Base-by-base conservation (phyloP, 2,329 filamentous ascomycete species). In the Rhinocladiella mackenziei region DNA sequence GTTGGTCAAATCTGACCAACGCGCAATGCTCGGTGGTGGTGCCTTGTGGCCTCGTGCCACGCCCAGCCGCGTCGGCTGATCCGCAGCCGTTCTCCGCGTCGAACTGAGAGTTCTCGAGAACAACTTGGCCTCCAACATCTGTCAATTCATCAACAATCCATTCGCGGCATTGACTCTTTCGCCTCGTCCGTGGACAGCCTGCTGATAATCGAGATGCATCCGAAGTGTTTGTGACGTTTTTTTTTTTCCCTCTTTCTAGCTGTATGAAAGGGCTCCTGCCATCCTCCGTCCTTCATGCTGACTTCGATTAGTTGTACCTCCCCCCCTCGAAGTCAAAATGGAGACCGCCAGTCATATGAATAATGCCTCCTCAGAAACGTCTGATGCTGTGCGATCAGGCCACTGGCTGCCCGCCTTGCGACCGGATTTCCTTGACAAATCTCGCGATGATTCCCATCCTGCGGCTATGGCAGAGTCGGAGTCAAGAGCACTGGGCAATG, bases 321-420 rank as follows among this genome's bases (percentile, higher is more conserved):
- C 26, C 23, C 25, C 29, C 22, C 20, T 6, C 22, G 29, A 15
- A 29, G 31, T 31, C 43, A 31, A 19, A 32, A 50, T 50, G 45
- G 45, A 39, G 22, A 23, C 37, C 28, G 23, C 39, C 13, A 28
- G 20, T 19, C 26, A 38, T 33, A n/a, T 14, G 14, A 25, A 45
- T 29, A 10, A 38, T 26, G 33, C 8, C 46, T 43, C 23, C 42
- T 31, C 33, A 29, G 40, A 17, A 7, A n/a, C 31, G 22, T 25
- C 35, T 33, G 36, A 43, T 20, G 36, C 46, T 31, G 22, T 38
- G 42, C 48, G 54, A 36, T 36, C 55, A 9, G 58, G 68, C 41
- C 69, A 70, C 14, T 79, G 76, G 77, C 74, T 80, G 65, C 75
- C 76, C 32, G 75, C 76, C 14, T 60, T 75, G 48, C 65, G 73